A percentile compares a stretch with the other conserved stretches of the same genome.
These are phyloP conservation scores for Candida dajiaensis DNA, from an alignment of 805 yeast species.

Conservation along the genomic window DNA sequence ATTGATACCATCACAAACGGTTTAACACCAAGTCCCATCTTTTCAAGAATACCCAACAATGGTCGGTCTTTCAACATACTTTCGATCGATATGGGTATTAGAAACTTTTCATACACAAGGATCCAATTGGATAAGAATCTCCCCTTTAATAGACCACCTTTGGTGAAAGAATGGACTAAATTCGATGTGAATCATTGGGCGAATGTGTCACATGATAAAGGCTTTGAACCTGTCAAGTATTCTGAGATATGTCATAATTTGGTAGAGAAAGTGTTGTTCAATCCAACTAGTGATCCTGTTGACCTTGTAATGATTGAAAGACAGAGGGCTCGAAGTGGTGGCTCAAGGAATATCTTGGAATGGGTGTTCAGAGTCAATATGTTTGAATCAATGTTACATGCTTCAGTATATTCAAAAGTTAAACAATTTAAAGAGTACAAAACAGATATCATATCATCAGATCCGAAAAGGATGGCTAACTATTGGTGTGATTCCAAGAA, in stretches of 20 bases:
- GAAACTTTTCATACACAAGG: conserved; percentile 29
- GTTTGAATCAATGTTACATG: conserved; percentile 44
- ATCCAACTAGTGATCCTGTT: conserved; percentile 21
- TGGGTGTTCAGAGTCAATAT: conserved; percentile 47
- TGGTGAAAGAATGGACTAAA: conserved; percentile 30
- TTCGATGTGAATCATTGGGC: conserved; percentile 23
- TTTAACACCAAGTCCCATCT: conserved; percentile 4
- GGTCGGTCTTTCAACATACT: conserved; percentile 20
- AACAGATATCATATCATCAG: conserved; percentile 13
- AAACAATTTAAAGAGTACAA: neutral
- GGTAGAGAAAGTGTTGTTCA: conserved; percentile 23
- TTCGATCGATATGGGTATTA: conserved; percentile 33
- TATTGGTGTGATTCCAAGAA: conserved; percentile 17
- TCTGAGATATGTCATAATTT: conserved; percentile 20
- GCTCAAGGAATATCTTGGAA: conserved; percentile 42
- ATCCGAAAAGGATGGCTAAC: conserved; percentile 18
- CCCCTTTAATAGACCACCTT: conserved; percentile 20
- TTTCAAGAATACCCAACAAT: conserved; percentile 14
- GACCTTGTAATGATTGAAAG: conserved; percentile 46
- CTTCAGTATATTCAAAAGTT: conserved; percentile 18
- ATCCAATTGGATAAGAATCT: conserved; percentile 21
- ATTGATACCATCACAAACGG: conserved; percentile 3
- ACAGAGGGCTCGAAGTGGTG: conserved; percentile 48
- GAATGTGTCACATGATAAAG: neutral
- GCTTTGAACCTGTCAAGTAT: conserved; percentile 22